Evolutionary conservation across 1,284 basidiomycete genomes (phyloP).

Genomic region (Leccinum pachyderme): DNA sequence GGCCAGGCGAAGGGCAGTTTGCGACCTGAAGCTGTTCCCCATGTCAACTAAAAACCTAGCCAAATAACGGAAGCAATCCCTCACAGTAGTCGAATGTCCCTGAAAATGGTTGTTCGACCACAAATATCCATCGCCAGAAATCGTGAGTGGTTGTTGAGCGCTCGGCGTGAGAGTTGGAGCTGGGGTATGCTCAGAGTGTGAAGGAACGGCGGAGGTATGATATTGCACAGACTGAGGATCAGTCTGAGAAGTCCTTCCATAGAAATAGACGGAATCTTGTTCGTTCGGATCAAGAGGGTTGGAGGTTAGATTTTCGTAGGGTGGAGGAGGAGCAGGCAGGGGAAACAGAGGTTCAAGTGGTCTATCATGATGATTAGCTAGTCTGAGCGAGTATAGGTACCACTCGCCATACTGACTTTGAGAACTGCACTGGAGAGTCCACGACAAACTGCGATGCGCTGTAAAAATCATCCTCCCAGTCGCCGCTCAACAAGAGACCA

Average conservation of each 20-base stretch:
- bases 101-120: not conserved
- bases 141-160: not conserved
- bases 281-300: not conserved
- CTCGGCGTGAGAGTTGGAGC: not conserved
- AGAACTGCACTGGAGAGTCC: slow-evolving; percentile 5
- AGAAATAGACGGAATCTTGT: too few relatives aligned
- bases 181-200: not conserved
- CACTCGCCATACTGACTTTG: slow-evolving; percentile 4
- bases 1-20: not conserved
- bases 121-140: accelerated
- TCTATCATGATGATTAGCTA: slow-evolving; percentile 8
- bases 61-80: not conserved
- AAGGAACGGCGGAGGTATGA: not conserved
- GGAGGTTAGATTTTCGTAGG: too few relatives aligned
- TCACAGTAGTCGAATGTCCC: not conserved
- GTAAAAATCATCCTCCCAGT: not conserved
- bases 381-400: not conserved
- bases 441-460: not conserved
- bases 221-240: not conserved
- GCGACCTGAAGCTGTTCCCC: not conserved
- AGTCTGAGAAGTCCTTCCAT: not conserved
- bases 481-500: not conserved
- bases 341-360: not conserved
- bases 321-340: not conserved
- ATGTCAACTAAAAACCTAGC: slow-evolving; percentile 1